A percentile compares a stretch with the other conserved stretches of the same genome.
These are phyloP conservation scores for Sclerotinia nivalis DNA, from an alignment of 2,329 filamentous ascomycete species.

Conservation along the genomic window DNA sequence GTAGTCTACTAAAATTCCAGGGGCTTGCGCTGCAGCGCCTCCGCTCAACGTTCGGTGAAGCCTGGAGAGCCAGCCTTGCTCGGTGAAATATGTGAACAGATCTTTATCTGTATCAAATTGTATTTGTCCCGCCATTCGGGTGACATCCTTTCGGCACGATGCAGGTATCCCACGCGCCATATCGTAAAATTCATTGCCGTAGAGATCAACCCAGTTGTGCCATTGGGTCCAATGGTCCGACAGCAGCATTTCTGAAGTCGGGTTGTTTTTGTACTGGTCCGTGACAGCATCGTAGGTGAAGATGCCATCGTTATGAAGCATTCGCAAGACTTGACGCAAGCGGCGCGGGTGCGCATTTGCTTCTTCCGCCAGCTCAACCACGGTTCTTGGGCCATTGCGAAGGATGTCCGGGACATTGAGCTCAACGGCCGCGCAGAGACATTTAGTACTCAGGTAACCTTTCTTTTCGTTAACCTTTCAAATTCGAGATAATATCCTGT, in stretches of 20 bases:
- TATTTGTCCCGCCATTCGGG: slow-evolving; percentile 44
- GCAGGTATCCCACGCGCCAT: slow-evolving; percentile 46
- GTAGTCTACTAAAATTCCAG: slow-evolving; percentile 47
- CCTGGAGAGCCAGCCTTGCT: slow-evolving; percentile 40
- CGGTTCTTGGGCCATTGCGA: background rate
- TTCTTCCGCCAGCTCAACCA: slow-evolving; percentile 14
- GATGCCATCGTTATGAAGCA: slow-evolving; percentile 43
- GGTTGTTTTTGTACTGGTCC: slow-evolving; percentile 43
- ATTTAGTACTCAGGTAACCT: slow-evolving; percentile 24
- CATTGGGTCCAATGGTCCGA: slow-evolving; percentile 49
- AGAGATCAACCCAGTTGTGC: slow-evolving; percentile 48
- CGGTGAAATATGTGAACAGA: slow-evolving; percentile 46
- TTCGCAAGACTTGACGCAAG: slow-evolving; percentile 41
- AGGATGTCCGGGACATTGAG: slow-evolving; percentile 22
- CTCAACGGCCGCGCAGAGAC: slow-evolving; percentile 21
- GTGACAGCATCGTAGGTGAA: slow-evolving; percentile 41
- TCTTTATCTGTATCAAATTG: slow-evolving; percentile 45
- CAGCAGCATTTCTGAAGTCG: slow-evolving; percentile 41
- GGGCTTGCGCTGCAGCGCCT: slow-evolving; percentile 43
- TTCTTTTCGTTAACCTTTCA: too few relatives aligned
- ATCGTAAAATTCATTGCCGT: slow-evolving; percentile 49
- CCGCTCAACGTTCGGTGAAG: slow-evolving; percentile 45
- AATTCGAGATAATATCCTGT: too few relatives aligned
- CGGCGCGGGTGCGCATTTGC: slow-evolving; percentile 35
- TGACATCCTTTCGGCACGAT: slow-evolving; percentile 32